Base-by-base conservation (phyloP, 1,284 basidiomycete genomes). In the Cutaneotrichosporon mucoides region DNA sequence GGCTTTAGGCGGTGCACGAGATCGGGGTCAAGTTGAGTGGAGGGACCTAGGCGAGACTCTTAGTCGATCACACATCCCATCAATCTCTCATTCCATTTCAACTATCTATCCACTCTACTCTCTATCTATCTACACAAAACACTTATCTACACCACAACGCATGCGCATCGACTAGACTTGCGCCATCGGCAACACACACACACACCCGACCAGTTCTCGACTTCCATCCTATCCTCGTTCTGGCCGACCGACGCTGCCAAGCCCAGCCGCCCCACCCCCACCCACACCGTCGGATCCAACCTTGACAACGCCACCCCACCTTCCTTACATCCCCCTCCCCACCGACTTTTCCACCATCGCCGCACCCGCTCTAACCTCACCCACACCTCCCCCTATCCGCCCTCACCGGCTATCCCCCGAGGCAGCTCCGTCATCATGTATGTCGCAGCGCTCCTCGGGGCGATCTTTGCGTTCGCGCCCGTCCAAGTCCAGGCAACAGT, bases 401-500 rank as follows among this genome's bases (percentile, higher is more conserved):
- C 24, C 24, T 24, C 24, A 24, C 34, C 42, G 43, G 24, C 34
- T 33, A 24, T 44, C 24, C 46, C 53, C 53, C 53, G 57, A 49
- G 51, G 51, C 38, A 15, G 51, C 45, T 48, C 16, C 51, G 56
- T 33, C 54, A 24, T 47, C 46, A 46, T 56, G 50, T 45, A 56
- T 53, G 46, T 43, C 45, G 49, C 42, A 16, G 50, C 45, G 53
- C 44, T 47, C 46, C 49, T 46, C 56, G 56, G 48, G 56, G 56
- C 50, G 49, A 34, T 49, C 41, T 16, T 55, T 34, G 49, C 47
- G 16, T 11, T 51, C 34, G 24, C 43, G 52, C 53, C 56, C 10
- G 40, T 67, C 37, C 35, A 61, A 36, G 57, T 55, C 11, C 16
- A 24, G 4, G 71, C 71, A 1, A 57, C 68, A 1, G 66, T 69